Evolutionary conservation across 2,329 filamentous ascomycete genomes (phyloP), one percentile per base, ranked within the genome.

Genomic region (Neofusicoccum laricinum): DNA sequence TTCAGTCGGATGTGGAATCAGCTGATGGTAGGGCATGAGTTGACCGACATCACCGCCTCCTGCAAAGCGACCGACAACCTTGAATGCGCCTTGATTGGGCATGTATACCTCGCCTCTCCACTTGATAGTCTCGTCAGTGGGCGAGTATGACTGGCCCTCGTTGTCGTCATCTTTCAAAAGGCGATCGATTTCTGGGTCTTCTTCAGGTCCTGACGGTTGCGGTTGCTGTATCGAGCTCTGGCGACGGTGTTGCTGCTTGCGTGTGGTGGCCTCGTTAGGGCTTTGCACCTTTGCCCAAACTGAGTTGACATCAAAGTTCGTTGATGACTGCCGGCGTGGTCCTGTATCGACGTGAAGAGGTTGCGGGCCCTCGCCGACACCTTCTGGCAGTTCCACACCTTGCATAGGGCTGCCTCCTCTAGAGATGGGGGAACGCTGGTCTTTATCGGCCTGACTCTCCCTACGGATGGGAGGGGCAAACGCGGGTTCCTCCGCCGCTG

Each of bases 161-260:
- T 89, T 88, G 63, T 91, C 90, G 66, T 97, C 88, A 66, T 91
- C 92, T 71, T 93, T 86, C 7, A 98, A 85, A 69, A 99, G 82
- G 45, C 92, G 87, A 75, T 99, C 95, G 19, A 99, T 91, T 66
- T 98, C 95, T 2, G 91, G 86, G 75, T 99, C 94, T 14, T 90
- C 87, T 69, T 76, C 68, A 46, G 78, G 76, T 21, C 65, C 67
- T 40, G 81, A 78, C 63, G 73, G 15, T 34, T 49, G 45, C 17
- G 46, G 45, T 25, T 64, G 63, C 21, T 59, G 63, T 12, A 51
- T 80, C 70, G 68, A 81, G 76, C 71, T 84, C 79, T 73, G 51
- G 81, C 68, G 83, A 74, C 79, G 63, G 77, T 82, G 75, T 45
- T 66, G 80, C 76, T 66, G 73, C 78, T 70, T 74, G 76, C 61